Evolutionary conservation across 345 rosid genomes (phyloP).

Genomic region (Citrus australasica): DNA sequence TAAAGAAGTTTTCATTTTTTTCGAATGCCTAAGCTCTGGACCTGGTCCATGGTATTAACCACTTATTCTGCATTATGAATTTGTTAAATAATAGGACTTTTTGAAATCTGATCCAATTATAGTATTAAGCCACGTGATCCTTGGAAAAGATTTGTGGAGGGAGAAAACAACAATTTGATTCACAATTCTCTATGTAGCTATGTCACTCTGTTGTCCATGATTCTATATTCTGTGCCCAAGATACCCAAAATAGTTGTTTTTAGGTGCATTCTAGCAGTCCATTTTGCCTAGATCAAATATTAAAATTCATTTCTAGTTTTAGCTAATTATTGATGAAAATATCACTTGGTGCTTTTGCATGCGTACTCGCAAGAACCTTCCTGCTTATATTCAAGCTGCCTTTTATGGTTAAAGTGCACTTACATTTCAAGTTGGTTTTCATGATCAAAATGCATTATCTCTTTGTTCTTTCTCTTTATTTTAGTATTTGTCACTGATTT

Average conservation of each 20-base stretch:
- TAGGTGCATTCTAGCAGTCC: not conserved
- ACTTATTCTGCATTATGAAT: not conserved
- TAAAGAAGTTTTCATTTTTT: not conserved
- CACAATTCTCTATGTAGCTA: not conserved
- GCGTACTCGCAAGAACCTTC: not conserved
- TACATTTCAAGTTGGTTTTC: not conserved
- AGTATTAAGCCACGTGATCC: not conserved
- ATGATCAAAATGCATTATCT: not conserved
- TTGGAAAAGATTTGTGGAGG: not conserved
- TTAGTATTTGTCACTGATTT: not conserved
- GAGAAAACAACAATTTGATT: not conserved
- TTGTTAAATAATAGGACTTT: not conserved
- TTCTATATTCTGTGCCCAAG: not conserved
- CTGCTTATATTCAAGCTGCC: not conserved
- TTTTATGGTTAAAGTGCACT: not conserved
- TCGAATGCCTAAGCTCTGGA: not conserved
- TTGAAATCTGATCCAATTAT: not conserved
- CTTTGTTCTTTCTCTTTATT: not conserved
- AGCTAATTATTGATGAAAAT: not conserved
- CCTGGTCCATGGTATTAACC: not conserved
- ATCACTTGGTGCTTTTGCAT: not conserved
- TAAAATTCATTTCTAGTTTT: not conserved
- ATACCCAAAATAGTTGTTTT: not conserved
- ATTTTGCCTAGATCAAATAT: not conserved
- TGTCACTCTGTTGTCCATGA: not conserved